Evolutionary conservation across 805 yeast genomes (phyloP).

Genomic region (Sugiyamaella mastotermitis): DNA sequence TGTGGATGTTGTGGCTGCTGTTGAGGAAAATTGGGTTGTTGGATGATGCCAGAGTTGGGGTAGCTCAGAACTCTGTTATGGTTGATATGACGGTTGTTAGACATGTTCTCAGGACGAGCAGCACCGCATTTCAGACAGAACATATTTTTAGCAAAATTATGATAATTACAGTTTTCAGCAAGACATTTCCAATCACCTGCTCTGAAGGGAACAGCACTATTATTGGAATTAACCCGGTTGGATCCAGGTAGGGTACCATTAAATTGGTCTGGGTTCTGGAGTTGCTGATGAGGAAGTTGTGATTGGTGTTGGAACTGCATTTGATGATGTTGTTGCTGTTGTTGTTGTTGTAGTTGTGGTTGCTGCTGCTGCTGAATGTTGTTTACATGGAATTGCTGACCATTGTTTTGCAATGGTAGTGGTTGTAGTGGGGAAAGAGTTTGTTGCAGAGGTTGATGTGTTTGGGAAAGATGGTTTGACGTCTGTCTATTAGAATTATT

Average conservation of each 20-base stretch:
- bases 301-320: conserved; percentile 6
- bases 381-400: too few relatives aligned
- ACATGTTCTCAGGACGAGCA: conserved; percentile 13
- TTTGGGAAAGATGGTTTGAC: background rate
- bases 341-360: conserved; percentile 15
- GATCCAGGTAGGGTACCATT: background rate
- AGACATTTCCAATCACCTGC: conserved; percentile 97
- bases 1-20: too few relatives aligned
- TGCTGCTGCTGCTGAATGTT: conserved; percentile 60
- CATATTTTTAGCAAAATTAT: conserved; percentile 86
- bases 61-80: conserved; percentile 1
- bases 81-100: background rate
- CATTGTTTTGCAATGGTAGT: conserved; percentile 37
- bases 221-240: conserved; percentile 3
- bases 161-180: conserved; percentile 73
- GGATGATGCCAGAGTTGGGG: too few relatives aligned
- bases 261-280: background rate
- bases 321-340: conserved; percentile 18
- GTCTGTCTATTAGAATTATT: background rate
- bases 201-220: conserved; percentile 72
- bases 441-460: background rate
- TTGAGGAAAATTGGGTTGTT: too few relatives aligned
- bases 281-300: conserved; percentile 10
- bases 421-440: background rate
- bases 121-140: conserved; percentile 86